Percentiles rank a stretch among this genome's conserved stretches.
phyloP scores from a whole-genome alignment of 805 yeast genomes.

The Kuraishia piskuri region DNA sequence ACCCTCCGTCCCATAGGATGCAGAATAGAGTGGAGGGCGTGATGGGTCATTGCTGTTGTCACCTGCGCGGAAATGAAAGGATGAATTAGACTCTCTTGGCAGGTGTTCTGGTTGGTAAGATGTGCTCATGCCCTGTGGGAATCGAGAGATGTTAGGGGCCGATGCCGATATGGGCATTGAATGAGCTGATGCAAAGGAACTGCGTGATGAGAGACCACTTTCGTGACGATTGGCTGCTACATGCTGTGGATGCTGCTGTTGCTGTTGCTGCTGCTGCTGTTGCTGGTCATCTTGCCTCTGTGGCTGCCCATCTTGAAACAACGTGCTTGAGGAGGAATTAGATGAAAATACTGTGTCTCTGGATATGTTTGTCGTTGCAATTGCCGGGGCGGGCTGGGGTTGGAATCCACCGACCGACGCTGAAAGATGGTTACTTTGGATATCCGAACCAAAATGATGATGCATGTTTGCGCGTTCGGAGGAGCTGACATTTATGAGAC shows the following conservation, averaged over 20 bases:
- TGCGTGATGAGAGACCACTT: neutral
- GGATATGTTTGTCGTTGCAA: conserved; percentile 48
- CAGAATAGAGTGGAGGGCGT: neutral
- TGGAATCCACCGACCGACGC: conserved; percentile 12
- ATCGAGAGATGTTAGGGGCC: neutral
- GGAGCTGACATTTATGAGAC: neutral
- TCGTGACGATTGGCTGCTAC: neutral
- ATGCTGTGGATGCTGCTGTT: conserved; percentile 9
- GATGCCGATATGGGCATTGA: neutral
- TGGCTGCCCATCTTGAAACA: conserved; percentile 24
- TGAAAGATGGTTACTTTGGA: neutral
- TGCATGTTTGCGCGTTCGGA: neutral
- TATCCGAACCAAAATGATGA: neutral
- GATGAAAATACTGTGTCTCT: conserved; percentile 36
- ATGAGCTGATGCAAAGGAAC: neutral
- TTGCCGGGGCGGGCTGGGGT: conserved; percentile 33
- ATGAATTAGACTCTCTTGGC: neutral
- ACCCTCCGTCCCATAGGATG: conserved; percentile 1
- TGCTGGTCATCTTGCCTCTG: conserved; percentile 7
- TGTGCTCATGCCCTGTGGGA: neutral
- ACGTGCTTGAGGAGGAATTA: conserved; percentile 23
- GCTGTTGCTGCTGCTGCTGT: conserved; percentile 11
- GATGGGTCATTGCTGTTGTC: conserved; percentile 9
- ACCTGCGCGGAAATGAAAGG: conserved; percentile 1
- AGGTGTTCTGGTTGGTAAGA: neutral